Evolutionary conservation across 306 rosid species (phyloP).

Genomic region (Vigna angularis): DNA sequence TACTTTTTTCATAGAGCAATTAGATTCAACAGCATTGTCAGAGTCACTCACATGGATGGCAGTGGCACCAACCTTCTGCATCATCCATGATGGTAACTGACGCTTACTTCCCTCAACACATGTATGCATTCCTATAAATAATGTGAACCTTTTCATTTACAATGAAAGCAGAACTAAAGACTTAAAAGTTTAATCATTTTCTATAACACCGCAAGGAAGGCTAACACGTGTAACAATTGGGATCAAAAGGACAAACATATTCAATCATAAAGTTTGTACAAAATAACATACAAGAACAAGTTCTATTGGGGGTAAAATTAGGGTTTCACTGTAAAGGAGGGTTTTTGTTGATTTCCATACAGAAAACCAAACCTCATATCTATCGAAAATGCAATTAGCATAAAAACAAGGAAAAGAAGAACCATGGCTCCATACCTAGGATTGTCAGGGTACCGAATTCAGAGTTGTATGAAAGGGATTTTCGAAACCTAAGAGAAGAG

Average conservation of each 20-base stretch:
- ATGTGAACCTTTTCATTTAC: slow-evolving; percentile 14
- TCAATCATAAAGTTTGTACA: background rate
- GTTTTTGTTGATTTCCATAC: no score
- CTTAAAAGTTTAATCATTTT: background rate
- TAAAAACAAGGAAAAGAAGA: slow-evolving; percentile 8
- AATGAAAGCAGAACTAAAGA: slow-evolving; percentile 27
- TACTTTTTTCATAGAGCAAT: slow-evolving; percentile 41
- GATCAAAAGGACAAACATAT: slow-evolving; percentile 1
- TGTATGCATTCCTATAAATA: slow-evolving; percentile 44
- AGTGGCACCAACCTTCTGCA: slow-evolving; percentile 53
- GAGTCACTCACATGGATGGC: slow-evolving; percentile 47
- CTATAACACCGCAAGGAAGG: background rate
- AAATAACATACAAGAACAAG: background rate
- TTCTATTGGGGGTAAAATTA: slow-evolving; percentile 27
- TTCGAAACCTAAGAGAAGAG: background rate
- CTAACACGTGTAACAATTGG: background rate
- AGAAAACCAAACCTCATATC: background rate
- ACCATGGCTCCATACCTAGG: slow-evolving; percentile 24
- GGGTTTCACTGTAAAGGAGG: slow-evolving; percentile 30
- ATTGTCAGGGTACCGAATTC: slow-evolving; percentile 2
- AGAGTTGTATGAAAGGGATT: background rate
- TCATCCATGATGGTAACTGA: slow-evolving; percentile 80
- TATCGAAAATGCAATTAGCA: background rate
- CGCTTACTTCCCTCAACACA: slow-evolving; percentile 61
- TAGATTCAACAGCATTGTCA: slow-evolving; percentile 44